Evolutionary conservation across 1,284 basidiomycete genomes (phyloP), one percentile per base, ranked within the genome.

Genomic region (Fistulinella cinereoalba): DNA sequence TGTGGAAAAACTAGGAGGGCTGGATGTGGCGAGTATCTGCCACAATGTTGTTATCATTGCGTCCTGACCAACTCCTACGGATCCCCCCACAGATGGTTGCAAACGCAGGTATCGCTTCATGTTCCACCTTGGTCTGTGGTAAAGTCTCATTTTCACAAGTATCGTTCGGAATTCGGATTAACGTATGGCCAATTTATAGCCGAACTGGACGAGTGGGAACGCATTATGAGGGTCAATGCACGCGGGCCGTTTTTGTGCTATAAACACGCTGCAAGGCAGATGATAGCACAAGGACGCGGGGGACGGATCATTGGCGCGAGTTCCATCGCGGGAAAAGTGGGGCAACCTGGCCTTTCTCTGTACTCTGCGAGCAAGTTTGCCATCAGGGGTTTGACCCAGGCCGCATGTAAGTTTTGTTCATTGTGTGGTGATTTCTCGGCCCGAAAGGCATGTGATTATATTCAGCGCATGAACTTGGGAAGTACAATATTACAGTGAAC

Each of bases 301-400:
- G 71, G 73, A 1, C 59, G 71, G 41, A 66, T 74, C 29, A 58
- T 75, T 32, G 72, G 70, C 44, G 66, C 68, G 15, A 62, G 63
- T 6, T 68, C 63, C 4, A 58, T 49, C 11, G 27, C 18, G 2
- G 45, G 55, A 23, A 56, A 54, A 38, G 54, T 40, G 18, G 23
- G 47, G 22, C 8, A 13, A 3, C 15, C 7, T 18, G 33, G 13
- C n/a, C n/a, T n/a, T n/a, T n/a, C n/a, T n/a, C n/a, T n/a, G 9
- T 71, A 70, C 51, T 65, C 55, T 41, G 58, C 64, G 22, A 70
- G 70, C 23, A 75, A 75, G 57, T 73, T 73, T 51, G 74, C 71
- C n/a, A n/a, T n/a, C n/a, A n/a, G 6, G 69, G 73, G 12, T 56
- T 52, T 68, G 4, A 58, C 60, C 1, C 60, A 61, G 25, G 10